Base-by-base conservation (phyloP, 2,329 filamentous ascomycete species). In the Alternaria consortialis region DNA sequence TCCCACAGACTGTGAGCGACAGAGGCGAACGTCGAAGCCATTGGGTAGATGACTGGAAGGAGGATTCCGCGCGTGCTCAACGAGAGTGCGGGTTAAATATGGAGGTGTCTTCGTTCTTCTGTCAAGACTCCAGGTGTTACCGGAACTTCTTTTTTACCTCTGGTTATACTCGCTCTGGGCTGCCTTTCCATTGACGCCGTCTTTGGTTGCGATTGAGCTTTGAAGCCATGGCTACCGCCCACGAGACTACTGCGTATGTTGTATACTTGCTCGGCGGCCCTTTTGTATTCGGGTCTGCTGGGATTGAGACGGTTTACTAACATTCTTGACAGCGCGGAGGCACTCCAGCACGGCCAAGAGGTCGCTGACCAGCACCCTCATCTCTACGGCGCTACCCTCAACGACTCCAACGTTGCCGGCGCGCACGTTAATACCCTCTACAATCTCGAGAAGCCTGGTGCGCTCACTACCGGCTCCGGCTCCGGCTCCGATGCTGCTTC, bases 181-280 rank as follows among this genome's bases (percentile, higher is more conserved):
- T 53, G 53, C 36, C 36, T 54, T 51, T 46, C 53, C 48, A 55
- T 62, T 54, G 57, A 64, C 58, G 43, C 60, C 51, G 58, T 65
- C 62, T 62, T 59, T 60, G 57, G 57, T 56, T 43, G 46, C 53
- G 12, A 57, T 40, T 60, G 53, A 60, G 52, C 25, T 47, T 37
- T 36, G 58, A 51, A 59, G 56, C 61, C 52, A 73, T 72, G 68
- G 72, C 73, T 53, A 62, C 66, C 56, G 66, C 70, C 58, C 64
- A 72, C 37, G 72, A 76, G 62, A 69, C 68, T 61, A 69, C 71
- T 20, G 68, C 64, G 75, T 77, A 67, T 57, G 74, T 71, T 52
- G 4, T 32, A 25, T 25, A 25, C 39, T 23, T 37, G 13, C 25
- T 25, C 48, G 17, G 9, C 12, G 36, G n/a, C 27, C 20, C 9